Percentiles rank a stretch among this genome's conserved stretches.
Evolutionary conservation across 345 rosid genomes (phyloP).

Genomic region (Firmiana major): DNA sequence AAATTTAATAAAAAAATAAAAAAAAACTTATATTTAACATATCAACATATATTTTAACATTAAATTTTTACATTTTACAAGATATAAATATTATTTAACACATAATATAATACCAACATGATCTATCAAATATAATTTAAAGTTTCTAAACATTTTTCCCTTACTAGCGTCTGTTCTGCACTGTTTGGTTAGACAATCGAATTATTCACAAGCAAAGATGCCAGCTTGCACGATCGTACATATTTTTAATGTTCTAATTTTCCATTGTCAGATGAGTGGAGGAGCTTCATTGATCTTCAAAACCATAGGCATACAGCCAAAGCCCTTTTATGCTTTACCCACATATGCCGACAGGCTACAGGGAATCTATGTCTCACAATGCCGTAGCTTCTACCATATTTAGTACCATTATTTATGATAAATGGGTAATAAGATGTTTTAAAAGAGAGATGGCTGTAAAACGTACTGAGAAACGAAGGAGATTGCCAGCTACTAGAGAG

Average conservation of each 20-base stretch:
- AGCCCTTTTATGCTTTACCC: background rate
- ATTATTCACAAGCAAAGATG: background rate
- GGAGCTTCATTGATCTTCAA: background rate
- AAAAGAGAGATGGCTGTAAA: background rate
- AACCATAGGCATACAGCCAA: background rate
- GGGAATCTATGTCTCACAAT: background rate
- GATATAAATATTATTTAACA: no score
- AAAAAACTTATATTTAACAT: no score
- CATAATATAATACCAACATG: no score
- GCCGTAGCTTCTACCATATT: background rate
- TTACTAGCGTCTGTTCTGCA: no score
- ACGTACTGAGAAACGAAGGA: background rate
- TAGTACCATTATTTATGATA: background rate
- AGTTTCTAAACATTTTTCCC: no score
- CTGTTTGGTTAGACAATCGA: background rate
- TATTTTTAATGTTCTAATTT: background rate
- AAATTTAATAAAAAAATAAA: no score
- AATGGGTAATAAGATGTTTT: background rate
- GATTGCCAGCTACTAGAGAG: background rate
- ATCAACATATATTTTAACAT: no score
- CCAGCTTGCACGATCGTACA: background rate
- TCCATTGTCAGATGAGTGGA: background rate
- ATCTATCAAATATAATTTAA: no score
- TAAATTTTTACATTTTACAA: no score
- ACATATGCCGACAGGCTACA: background rate